Evolutionary conservation across 139 green algal species (phyloP), one percentile per base, ranked within the genome.

Genomic region (Astrephomene gubernaculifera): DNA sequence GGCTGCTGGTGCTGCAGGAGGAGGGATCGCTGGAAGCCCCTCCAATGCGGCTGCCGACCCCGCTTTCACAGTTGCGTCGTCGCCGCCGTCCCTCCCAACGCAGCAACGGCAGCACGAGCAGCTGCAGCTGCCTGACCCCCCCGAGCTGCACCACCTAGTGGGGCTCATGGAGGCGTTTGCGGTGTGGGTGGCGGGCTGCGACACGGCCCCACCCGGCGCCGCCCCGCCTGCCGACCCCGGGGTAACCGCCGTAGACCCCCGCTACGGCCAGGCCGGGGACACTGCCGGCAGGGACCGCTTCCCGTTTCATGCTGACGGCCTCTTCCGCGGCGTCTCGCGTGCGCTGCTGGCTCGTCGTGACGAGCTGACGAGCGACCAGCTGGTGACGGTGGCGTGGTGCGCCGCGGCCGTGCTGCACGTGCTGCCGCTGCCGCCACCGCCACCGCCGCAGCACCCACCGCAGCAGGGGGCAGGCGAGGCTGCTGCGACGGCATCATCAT

Each of bases 311-410:
- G n/a, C n/a, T 45, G 71, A 74, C 63, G 44, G 33, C 17, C 79
- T 85, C 63, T 85, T 76, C 79, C 64, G 79, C 4, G n/a, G 44
- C 17, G 79, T 64, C 1, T 63, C 79, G 9, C 10, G 10, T 6
- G 25, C 67, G 79, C 79, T 85, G 63, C 44, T 65, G 44, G 5
- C 24, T 0, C 64, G 63, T 2, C 17, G 52, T 0, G 79, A 76
- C 43, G 63, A 74, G 22, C 79, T 85, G 33, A 85, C 7, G 4
- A 41, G 27, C 19, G 79, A 85, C 1, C 24, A 85, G 63, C 33
- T 85, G 63, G 79, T 76, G 44, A 64, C 79, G 63, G 27, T 67
- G 39, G 53, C 44, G 22, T 85, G 79, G 79, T 65, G 64, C 63
- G 65, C 31, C 38, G 68, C 54, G 22, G 69, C 41, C 1, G 81